A percentile compares a stretch with the other conserved stretches of the same genome.
phyloP scores from a whole-genome alignment of 169 alveolate species.

The Cryptosporidium andersoni region DNA sequence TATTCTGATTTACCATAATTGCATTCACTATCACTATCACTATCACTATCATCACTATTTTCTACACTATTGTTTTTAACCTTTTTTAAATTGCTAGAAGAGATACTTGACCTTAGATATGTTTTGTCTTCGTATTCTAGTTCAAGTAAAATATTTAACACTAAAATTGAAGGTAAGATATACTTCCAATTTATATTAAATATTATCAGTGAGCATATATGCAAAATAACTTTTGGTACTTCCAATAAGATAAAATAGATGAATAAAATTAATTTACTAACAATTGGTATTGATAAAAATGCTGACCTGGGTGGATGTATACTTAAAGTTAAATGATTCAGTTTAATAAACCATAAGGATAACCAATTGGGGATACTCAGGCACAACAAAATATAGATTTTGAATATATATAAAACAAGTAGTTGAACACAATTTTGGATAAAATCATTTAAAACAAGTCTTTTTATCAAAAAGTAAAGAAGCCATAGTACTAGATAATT shows the following conservation, averaged over 20 bases:
- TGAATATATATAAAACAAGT: too few species aligned
- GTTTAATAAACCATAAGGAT: too few species aligned
- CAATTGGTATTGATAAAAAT: too few species aligned
- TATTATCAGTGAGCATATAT: background rate
- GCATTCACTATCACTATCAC: background rate
- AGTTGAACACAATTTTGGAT: too few species aligned
- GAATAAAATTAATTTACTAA: too few species aligned
- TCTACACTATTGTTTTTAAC: background rate
- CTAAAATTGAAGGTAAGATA: conserved; percentile 22
- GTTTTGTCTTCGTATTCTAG: background rate
- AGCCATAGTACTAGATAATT: too few species aligned
- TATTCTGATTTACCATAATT: background rate
- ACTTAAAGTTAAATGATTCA: too few species aligned
- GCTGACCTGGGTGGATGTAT: too few species aligned
- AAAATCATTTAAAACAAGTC: too few species aligned
- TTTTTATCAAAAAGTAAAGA: too few species aligned
- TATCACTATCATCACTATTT: background rate
- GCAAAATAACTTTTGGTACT: conserved; percentile 5
- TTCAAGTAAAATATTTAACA: conserved; percentile 22
- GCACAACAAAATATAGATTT: too few species aligned
- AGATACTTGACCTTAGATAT: background rate
- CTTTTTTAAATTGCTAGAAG: background rate
- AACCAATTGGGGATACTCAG: too few species aligned
- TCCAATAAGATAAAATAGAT: background rate
- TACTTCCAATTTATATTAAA: conserved; percentile 54